Percentiles rank a stretch among this genome's conserved stretches.
phyloP scores from a whole-genome alignment of 2,329 filamentous ascomycete genomes.

The Xylariales sp. region DNA sequence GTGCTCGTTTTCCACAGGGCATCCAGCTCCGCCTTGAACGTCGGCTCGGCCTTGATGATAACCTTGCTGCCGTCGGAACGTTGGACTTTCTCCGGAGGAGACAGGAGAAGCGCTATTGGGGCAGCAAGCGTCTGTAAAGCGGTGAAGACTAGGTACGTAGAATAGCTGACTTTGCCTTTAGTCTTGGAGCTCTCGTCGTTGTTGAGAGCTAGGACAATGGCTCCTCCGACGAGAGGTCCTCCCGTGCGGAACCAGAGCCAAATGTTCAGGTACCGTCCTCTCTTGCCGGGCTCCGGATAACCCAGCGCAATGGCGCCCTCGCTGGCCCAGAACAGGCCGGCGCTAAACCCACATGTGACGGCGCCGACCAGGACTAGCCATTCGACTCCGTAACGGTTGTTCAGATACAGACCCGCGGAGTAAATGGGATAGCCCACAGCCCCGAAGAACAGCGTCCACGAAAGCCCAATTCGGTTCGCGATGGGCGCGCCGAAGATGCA shows the following conservation, averaged over 20 bases:
- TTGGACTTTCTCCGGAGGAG: slow-evolving; percentile 70
- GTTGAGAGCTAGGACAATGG: slow-evolving; percentile 77
- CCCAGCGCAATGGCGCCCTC: slow-evolving; percentile 78
- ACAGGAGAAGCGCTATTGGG: slow-evolving; percentile 71
- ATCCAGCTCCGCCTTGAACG: slow-evolving; percentile 68
- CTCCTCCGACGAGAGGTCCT: slow-evolving; percentile 73
- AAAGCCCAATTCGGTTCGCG: slow-evolving; percentile 51
- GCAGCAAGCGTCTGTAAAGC: slow-evolving; percentile 74
- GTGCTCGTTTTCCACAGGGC: slow-evolving; percentile 72
- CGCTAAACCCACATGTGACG: slow-evolving; percentile 75
- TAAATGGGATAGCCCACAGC: slow-evolving; percentile 52
- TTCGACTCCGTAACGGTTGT: slow-evolving; percentile 61
- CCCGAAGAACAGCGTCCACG: slow-evolving; percentile 51
- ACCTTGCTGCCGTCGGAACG: slow-evolving; percentile 74
- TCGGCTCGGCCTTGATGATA: slow-evolving; percentile 69
- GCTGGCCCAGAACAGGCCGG: slow-evolving; percentile 80
- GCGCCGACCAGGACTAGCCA: slow-evolving; percentile 78
- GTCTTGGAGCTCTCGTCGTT: slow-evolving; percentile 61
- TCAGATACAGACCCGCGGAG: slow-evolving; percentile 53
- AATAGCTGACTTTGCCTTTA: slow-evolving; percentile 71
- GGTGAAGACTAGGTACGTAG: slow-evolving; percentile 77
- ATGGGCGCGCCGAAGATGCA: slow-evolving; percentile 51
- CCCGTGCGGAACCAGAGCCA: slow-evolving; percentile 71
- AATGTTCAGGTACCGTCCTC: slow-evolving; percentile 73
- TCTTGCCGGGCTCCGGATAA: slow-evolving; percentile 77